Conservation (phyloP, 2,329 filamentous ascomycete genomes). For the Chrysosporium queenslandicum region DNA sequence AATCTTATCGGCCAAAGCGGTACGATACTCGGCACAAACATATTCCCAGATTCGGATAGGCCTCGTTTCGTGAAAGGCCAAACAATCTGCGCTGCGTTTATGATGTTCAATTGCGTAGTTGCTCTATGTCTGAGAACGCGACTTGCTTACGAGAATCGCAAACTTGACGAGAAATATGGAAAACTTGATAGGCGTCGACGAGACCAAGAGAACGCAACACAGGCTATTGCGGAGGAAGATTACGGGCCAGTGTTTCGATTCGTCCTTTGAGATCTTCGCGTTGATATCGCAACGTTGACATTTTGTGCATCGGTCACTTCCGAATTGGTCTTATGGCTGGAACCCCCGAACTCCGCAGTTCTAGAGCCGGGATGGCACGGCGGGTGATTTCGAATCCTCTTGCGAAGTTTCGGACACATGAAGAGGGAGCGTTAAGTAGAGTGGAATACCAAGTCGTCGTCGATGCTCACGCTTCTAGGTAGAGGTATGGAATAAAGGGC, state of each 20-base stretch:
- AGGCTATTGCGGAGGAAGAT: slow-evolving; percentile 30
- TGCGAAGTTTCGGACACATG: no score
- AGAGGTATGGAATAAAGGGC: no score
- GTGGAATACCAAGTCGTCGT: no score
- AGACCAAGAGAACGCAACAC: slow-evolving; percentile 11
- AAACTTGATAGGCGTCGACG: slow-evolving; percentile 18
- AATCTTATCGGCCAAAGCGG: slow-evolving; percentile 59
- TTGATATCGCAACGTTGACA: no score
- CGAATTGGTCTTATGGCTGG: no score
- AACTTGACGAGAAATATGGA: slow-evolving; percentile 44
- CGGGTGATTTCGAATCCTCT: no score
- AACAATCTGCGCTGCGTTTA: slow-evolving; percentile 52
- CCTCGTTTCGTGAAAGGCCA: slow-evolving; percentile 47
- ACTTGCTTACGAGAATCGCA: slow-evolving; percentile 51
- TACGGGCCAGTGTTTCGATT: slow-evolving; percentile 33
- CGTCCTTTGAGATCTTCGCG: slow-evolving; percentile 20
- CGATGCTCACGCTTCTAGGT: no score
- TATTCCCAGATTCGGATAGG: slow-evolving; percentile 46
- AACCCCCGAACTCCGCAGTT: not conserved
- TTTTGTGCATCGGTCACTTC: no score
- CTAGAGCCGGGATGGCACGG: no score
- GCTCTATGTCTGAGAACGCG: slow-evolving; percentile 46
- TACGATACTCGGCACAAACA: slow-evolving; percentile 52
- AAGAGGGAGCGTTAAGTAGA: no score
- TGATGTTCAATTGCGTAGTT: slow-evolving; percentile 49